phyloP scores from a whole-genome alignment of 768 basidiomycete species.

The Lactifluus volemus region DNA sequence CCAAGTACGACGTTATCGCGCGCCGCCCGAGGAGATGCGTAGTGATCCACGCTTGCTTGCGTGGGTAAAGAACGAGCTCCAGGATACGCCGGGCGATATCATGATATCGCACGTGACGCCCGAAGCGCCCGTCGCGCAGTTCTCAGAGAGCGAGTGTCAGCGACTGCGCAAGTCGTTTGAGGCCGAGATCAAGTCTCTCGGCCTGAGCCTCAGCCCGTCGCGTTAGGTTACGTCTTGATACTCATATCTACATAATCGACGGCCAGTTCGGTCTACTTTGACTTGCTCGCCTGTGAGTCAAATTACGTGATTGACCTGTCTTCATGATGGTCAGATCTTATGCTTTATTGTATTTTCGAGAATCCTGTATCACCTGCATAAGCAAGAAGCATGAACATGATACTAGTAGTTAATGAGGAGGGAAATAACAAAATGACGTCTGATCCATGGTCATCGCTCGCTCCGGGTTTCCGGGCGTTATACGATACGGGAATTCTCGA shows the following conservation, averaged over 20 bases:
- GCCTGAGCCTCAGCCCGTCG: not conserved
- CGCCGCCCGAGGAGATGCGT: conserved; percentile 23
- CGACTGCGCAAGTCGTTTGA: not conserved
- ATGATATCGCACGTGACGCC: conserved; percentile 27
- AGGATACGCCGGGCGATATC: conserved; percentile 23
- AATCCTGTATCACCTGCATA: no score
- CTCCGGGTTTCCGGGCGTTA: no score
- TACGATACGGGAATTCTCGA: no score
- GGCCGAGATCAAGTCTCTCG: conserved; percentile 16
- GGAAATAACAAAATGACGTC: no score
- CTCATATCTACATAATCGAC: not conserved
- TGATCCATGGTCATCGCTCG: no score
- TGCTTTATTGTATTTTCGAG: no score
- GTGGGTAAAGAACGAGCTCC: conserved; percentile 34
- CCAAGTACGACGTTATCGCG: conserved; percentile 27
- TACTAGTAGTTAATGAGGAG: no score
- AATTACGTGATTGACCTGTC: not conserved
- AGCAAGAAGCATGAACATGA: no score
- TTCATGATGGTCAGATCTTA: no score
- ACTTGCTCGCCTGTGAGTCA: not conserved
- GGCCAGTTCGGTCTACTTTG: not conserved
- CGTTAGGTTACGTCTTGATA: not conserved
- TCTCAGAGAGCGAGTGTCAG: conserved; percentile 12
- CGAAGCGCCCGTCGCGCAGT: conserved; percentile 27
- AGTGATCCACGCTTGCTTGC: conserved; percentile 31